Base-by-base conservation (phyloP, 2,329 filamentous ascomycete genomes). In the Monilinia fructicola region DNA sequence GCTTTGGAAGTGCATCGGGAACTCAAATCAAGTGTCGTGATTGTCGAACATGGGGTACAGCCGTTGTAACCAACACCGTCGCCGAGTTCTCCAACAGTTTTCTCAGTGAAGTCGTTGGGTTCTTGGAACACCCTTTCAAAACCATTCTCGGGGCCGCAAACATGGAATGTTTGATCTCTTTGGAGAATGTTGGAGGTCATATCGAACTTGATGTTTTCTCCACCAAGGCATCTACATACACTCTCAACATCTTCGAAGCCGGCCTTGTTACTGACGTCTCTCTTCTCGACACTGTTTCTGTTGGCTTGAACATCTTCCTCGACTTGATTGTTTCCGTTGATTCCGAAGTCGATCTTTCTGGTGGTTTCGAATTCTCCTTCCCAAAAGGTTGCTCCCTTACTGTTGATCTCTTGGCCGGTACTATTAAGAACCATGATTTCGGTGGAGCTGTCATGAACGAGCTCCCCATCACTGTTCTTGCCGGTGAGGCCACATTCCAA, bases 291-390 rank as follows among this genome's bases (percentile, higher is more conserved):
- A 69, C 69, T 42, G 55, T 74, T 21, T 67, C 54, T 18, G 42
- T 72, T 56, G 72, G 70, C 4, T 42, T 72, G n/a, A 65, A 69
- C 12, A 38, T 73, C 14, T 66, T 69, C 64, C 59, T 73, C 35
- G 71, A 73, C 54, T 66, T 74, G 50, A 69, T 72, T 16, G 69
- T 74, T 50, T 70, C 69, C 28, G 50, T 72, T 5, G 64, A 53
- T 59, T 70, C 71, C 14, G 62, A 63, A 26, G 65, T 73, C 14
- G 70, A 73, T 61, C 59, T 73, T 7, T 52, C 63, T 38, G 68
- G 67, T 55, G 71, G 71, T 50, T 74, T 73, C 64, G 70, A 71
- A 44, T 70, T 73, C 62, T 60, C 69, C 1, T 72, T 74, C 54
- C 70, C 71, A 12, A 66, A 72, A 26, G 70, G 71, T 14, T 64